A percentile compares a stretch with the other conserved stretches of the same genome.
Conservation (phyloP, 805 yeast species). For the Huiozyma naganishii region DNA sequence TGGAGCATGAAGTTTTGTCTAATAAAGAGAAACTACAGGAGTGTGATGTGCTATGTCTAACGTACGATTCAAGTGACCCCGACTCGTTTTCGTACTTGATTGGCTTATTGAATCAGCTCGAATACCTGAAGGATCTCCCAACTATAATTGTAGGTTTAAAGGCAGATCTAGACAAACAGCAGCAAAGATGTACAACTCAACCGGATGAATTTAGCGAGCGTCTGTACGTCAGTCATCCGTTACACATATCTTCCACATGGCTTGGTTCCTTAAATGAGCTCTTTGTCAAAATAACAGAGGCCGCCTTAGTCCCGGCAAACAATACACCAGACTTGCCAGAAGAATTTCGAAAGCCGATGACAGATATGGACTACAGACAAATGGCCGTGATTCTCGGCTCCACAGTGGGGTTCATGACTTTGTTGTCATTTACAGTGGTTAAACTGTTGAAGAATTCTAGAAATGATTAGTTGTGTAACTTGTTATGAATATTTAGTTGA, state of each 20-base stretch:
- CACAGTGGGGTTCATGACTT: slow-evolving; percentile 54
- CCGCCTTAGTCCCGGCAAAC: slow-evolving; percentile 66
- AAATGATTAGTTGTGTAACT: slow-evolving; percentile 1
- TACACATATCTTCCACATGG: slow-evolving; percentile 90
- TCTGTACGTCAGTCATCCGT: slow-evolving; percentile 62
- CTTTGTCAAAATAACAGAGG: slow-evolving; percentile 78
- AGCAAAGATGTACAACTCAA: slow-evolving; percentile 73
- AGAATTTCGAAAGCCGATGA: slow-evolving; percentile 35
- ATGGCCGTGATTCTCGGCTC: slow-evolving; percentile 51
- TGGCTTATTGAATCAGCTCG: slow-evolving; percentile 51
- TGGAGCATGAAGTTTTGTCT: slow-evolving; percentile 63
- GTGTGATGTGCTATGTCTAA: slow-evolving; percentile 84
- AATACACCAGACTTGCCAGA: slow-evolving; percentile 74
- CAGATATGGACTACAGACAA: slow-evolving; percentile 41
- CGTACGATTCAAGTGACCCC: slow-evolving; percentile 93
- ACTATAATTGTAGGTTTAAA: slow-evolving; percentile 82
- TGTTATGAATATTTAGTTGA: not conserved
- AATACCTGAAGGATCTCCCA: slow-evolving; percentile 57
- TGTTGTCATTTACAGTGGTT: slow-evolving; percentile 56
- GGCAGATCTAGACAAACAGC: slow-evolving; percentile 93
- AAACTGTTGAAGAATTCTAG: slow-evolving; percentile 22
- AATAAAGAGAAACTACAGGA: slow-evolving; percentile 59
- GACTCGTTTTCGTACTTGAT: slow-evolving; percentile 81
- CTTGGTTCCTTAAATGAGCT: slow-evolving; percentile 73
- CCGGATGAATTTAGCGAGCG: slow-evolving; percentile 79